These are phyloP conservation scores for Lachnellula willkommii DNA, from an alignment of 2,329 filamentous ascomycete genomes.

Conservation along the genomic window DNA sequence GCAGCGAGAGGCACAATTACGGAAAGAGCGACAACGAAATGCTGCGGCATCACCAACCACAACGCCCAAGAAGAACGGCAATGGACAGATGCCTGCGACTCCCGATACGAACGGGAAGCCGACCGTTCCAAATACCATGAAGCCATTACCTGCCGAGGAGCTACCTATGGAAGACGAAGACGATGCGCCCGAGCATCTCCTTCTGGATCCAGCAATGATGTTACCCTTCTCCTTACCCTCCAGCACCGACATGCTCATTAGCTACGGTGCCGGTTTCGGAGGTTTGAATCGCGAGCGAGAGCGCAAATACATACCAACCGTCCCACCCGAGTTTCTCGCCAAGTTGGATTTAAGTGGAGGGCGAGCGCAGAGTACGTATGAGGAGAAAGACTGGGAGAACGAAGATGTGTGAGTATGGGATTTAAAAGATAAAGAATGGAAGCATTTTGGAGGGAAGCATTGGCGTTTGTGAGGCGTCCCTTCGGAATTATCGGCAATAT, in stretches of 20 bases:
- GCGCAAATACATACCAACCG: constrained; percentile 90
- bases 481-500: too few relatives aligned
- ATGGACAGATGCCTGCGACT: constrained; percentile 41
- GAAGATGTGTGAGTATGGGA: constrained; percentile 41
- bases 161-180: constrained; percentile 48
- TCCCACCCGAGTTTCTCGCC: constrained; percentile 86
- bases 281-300: constrained; percentile 87
- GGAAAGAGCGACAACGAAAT: constrained; percentile 50
- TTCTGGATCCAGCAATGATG: constrained; percentile 86
- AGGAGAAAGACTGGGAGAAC: constrained; percentile 62
- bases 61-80: constrained; percentile 36
- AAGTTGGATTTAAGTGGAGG: constrained; percentile 63
- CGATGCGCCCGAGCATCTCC: constrained; percentile 66
- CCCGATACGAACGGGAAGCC: constrained; percentile 37
- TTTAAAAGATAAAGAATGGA: neutral
- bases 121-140: constrained; percentile 12
- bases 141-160: constrained; percentile 21
- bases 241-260: constrained; percentile 94
- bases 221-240: constrained; percentile 93
- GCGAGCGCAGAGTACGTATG: constrained; percentile 52
- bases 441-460: constrained; percentile 2
- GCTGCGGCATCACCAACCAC: constrained; percentile 40
- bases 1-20: constrained; percentile 65
- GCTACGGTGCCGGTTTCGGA: constrained; percentile 90
- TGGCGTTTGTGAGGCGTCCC: constrained; percentile 8